phyloP scores from a whole-genome alignment of 106 monocot genomes.

The Dendrobium huoshanense region DNA sequence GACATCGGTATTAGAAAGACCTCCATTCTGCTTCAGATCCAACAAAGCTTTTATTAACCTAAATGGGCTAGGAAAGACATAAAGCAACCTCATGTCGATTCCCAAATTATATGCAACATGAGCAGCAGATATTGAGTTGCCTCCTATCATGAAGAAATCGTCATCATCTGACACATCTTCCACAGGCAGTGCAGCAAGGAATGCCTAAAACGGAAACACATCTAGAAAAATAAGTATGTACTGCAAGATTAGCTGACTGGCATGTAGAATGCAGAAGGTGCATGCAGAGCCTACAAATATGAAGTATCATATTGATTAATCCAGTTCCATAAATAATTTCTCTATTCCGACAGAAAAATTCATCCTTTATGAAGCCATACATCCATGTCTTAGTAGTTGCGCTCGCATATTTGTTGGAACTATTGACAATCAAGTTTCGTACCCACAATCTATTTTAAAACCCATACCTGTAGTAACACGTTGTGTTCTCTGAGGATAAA shows the following conservation, averaged over 20 bases:
- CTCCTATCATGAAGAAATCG: conserved; percentile 84
- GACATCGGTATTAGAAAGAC: neutral
- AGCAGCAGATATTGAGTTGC: conserved; percentile 87
- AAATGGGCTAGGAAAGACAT: conserved; percentile 55
- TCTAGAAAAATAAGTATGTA: neutral
- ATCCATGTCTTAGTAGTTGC: too few relatives aligned
- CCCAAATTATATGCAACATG: conserved; percentile 73
- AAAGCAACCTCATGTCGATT: conserved; percentile 83
- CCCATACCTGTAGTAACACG: neutral
- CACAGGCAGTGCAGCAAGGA: conserved; percentile 46
- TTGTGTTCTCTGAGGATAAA: neutral
- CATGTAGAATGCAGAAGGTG: neutral
- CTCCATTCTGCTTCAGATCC: conserved; percentile 7
- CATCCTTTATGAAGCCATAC: too few relatives aligned
- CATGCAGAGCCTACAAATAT: neutral
- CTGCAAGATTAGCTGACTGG: neutral
- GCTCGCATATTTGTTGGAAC: neutral
- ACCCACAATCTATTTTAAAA: neutral
- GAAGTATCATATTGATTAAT: neutral
- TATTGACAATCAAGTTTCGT: neutral
- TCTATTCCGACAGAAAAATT: neutral
- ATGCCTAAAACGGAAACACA: conserved; percentile 39
- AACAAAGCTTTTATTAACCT: conserved; percentile 49
- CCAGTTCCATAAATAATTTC: neutral
- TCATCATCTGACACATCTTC: conserved; percentile 55